Conservation (phyloP, 306 rosid species). For the Rubus parviflorus region DNA sequence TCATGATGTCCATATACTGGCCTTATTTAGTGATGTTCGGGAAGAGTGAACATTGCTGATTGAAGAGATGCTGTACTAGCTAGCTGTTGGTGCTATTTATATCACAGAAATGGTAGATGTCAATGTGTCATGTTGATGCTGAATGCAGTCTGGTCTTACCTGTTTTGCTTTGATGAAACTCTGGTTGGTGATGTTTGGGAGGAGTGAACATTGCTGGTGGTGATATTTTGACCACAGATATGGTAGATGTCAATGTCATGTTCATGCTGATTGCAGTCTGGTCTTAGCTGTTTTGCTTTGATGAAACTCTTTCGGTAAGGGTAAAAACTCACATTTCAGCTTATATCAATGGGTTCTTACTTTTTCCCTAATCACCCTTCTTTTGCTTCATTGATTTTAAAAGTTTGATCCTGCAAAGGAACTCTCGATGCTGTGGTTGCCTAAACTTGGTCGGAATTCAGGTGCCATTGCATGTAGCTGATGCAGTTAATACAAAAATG, state of each 20-base stretch:
- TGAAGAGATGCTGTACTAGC: conserved; percentile 42
- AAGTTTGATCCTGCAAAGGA: conserved; percentile 39
- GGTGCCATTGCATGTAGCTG: conserved; percentile 36
- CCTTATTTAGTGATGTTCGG: conserved; percentile 46
- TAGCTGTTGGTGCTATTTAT: conserved; percentile 46
- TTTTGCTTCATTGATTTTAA: conserved; percentile 29
- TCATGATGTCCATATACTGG: conserved; percentile 33
- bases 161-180: conserved; percentile 29
- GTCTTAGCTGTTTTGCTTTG: conserved; percentile 34
- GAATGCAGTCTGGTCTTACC: conserved; percentile 43
- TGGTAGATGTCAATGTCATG: conserved; percentile 38
- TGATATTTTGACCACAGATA: conserved; percentile 35
- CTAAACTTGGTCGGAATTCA: conserved; percentile 25
- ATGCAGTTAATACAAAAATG: conserved; percentile 27
- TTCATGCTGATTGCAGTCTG: conserved; percentile 45
- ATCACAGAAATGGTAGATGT: conserved; percentile 40
- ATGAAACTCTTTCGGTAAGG: conserved; percentile 34
- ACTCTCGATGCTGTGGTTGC: conserved; percentile 39
- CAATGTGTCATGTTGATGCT: conserved; percentile 33
- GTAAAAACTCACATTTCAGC: conserved; percentile 26
- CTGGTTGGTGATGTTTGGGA: conserved; percentile 45
- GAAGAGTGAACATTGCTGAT: conserved; percentile 47
- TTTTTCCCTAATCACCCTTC: conserved; percentile 26
- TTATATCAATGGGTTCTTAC: conserved; percentile 26
- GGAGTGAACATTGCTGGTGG: conserved; percentile 45